Conservation (phyloP, 2,329 filamentous ascomycete genomes). For the Colletotrichum neosansevieriae region DNA sequence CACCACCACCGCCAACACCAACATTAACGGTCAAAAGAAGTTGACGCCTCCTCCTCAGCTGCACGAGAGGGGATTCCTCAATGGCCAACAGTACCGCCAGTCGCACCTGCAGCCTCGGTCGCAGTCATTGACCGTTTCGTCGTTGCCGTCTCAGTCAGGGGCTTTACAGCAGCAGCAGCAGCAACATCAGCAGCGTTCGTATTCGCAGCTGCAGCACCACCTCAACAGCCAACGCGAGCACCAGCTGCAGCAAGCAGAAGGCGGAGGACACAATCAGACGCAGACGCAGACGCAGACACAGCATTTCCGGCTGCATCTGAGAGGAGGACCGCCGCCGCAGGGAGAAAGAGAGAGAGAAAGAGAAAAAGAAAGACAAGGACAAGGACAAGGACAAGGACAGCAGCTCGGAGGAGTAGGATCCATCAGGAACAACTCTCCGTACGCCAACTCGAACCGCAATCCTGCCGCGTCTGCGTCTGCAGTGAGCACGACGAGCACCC, state of each 20-base stretch:
- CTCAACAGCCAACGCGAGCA: conserved; percentile 1
- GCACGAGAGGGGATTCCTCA: conserved; percentile 32
- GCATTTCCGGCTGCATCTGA: conserved; percentile 21
- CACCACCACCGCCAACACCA: not conserved
- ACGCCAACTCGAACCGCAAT: conserved; percentile 21
- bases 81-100: conserved; percentile 13
- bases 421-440: not conserved
- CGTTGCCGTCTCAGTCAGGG: not conserved
- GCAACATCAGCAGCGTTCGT: not conserved
- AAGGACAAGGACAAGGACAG: not conserved
- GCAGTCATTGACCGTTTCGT: not conserved
- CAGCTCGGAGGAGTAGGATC: not conserved
- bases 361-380: not conserved
- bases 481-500: conserved; percentile 19
- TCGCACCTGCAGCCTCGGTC: not conserved
- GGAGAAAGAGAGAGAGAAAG: not conserved
- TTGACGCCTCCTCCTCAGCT: conserved; percentile 37
- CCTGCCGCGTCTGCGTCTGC: not conserved
- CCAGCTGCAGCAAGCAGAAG: not conserved
- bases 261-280: no score
- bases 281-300: not conserved
- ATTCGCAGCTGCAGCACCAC: conserved; percentile 5
- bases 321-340: not conserved
- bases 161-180: not conserved
- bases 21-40: conserved; percentile 21